Conservation (phyloP, 225 moss, liverwort and hornwort species). For the Takakia lepidozioides region DNA sequence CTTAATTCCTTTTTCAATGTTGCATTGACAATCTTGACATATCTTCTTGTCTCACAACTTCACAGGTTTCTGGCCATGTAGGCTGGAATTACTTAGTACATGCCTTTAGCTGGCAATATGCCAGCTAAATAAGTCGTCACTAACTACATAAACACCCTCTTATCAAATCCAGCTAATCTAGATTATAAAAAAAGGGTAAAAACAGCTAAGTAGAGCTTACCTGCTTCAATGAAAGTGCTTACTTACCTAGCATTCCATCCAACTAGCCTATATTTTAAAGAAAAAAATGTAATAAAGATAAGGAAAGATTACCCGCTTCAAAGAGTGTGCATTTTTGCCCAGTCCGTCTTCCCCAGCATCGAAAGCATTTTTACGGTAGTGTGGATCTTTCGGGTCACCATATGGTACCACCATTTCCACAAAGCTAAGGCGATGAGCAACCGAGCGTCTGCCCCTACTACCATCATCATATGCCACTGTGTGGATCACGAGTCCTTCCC, state of each 20-base stretch:
- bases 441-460: conserved; percentile 86
- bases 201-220: conserved; percentile 31
- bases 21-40: too few species aligned
- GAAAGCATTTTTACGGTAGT: conserved; percentile 96
- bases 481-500: conserved; percentile 92
- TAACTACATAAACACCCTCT: too few species aligned
- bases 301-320: conserved; percentile 50
- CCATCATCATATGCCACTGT: conserved; percentile 92
- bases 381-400: conserved; percentile 96
- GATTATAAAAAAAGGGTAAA: too few species aligned
- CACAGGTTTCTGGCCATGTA: too few species aligned
- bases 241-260: conserved; percentile 90
- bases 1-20: too few species aligned
- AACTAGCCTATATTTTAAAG: not conserved
- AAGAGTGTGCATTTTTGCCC: conserved; percentile 92
- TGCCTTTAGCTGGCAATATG: too few species aligned
- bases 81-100: too few species aligned
- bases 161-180: too few species aligned
- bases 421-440: conserved; percentile 91
- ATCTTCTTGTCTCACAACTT: too few species aligned
- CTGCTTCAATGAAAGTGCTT: conserved; percentile 84
- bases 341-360: conserved; percentile 97
- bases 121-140: too few species aligned
- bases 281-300: not conserved
- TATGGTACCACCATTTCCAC: conserved; percentile 99